These are phyloP conservation scores for Paramecium primaurelia DNA, from an alignment of 73 alveolate species.

Conservation along the genomic window DNA sequence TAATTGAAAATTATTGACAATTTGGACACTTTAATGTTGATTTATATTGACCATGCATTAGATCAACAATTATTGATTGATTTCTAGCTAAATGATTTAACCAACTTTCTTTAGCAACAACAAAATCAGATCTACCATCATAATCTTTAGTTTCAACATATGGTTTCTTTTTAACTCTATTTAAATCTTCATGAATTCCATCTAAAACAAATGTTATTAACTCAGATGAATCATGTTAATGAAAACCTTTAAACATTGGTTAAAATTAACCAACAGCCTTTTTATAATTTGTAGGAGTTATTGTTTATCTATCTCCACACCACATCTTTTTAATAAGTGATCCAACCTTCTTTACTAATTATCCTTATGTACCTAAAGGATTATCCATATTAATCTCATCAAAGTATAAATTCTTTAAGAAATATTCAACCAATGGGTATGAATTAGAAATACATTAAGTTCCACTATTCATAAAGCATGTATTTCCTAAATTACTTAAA, in stretches of 20 bases:
- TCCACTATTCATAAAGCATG: slow-evolving; percentile 99
- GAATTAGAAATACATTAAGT: slow-evolving; percentile 89
- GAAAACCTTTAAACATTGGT: slow-evolving; percentile 57
- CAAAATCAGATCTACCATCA: slow-evolving; percentile 77
- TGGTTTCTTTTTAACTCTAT: slow-evolving; percentile 86
- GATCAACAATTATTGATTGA: slow-evolving; percentile 91
- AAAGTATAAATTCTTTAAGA: slow-evolving; percentile 67
- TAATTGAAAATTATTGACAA: slow-evolving; percentile 80
- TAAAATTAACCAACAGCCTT: slow-evolving; percentile 54
- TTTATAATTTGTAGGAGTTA: slow-evolving; percentile 44
- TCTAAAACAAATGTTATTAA: slow-evolving; percentile 86
- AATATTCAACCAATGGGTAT: slow-evolving; percentile 83
- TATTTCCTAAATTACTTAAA: slow-evolving; percentile 93
- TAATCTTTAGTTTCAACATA: slow-evolving; percentile 78
- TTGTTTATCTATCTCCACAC: slow-evolving; percentile 27
- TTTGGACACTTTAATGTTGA: slow-evolving; percentile 88
- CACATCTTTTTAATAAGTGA: slow-evolving; percentile 52
- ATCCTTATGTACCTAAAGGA: slow-evolving; percentile 94
- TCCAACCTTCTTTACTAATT: slow-evolving; percentile 47
- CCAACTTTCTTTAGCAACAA: slow-evolving; percentile 92
- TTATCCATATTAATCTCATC: slow-evolving; percentile 87
- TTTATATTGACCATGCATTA: slow-evolving; percentile 94
- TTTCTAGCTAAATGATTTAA: slow-evolving; percentile 86
- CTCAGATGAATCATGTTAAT: slow-evolving; percentile 69
- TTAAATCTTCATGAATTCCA: slow-evolving; percentile 95